These are phyloP conservation scores for Yamadazyma epiphylla DNA, from an alignment of 1,139 yeast species.

Conservation along the genomic window DNA sequence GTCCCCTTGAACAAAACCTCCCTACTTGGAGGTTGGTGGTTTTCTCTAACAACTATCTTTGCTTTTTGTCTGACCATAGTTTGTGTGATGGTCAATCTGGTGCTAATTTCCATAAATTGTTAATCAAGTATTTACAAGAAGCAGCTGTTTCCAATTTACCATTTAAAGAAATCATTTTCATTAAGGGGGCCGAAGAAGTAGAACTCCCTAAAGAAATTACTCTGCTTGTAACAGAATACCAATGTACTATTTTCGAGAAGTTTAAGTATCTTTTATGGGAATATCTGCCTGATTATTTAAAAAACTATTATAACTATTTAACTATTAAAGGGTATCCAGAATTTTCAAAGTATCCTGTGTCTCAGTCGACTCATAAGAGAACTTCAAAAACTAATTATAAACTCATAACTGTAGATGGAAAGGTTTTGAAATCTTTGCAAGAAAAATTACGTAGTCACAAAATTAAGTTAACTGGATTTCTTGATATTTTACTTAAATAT, in stretches of 20 bases:
- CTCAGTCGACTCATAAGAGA: constrained; percentile 9
- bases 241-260: background rate
- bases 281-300: constrained; percentile 3
- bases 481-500: constrained; percentile 15
- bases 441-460: constrained; percentile 13
- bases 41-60: constrained; percentile 17
- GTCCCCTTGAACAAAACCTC: constrained; percentile 13
- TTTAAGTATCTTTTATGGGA: constrained; percentile 1
- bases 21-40: constrained; percentile 32
- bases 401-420: constrained; percentile 12
- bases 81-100: constrained; percentile 35
- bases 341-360: constrained; percentile 14
- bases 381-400: constrained; percentile 12
- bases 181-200: background rate
- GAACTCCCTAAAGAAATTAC: constrained; percentile 3
- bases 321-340: constrained; percentile 11
- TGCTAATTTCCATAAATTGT: constrained; percentile 27
- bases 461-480: constrained; percentile 24
- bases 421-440: constrained; percentile 10
- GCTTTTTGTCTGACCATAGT: constrained; percentile 30
- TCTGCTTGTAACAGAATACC: constrained; percentile 6
- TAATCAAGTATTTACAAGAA: constrained; percentile 15
- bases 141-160: constrained; percentile 3
- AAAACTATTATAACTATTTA: constrained; percentile 4
- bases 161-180: background rate